Conservation (phyloP, 164 flowering plant genomes). For the Santalum album region DNA sequence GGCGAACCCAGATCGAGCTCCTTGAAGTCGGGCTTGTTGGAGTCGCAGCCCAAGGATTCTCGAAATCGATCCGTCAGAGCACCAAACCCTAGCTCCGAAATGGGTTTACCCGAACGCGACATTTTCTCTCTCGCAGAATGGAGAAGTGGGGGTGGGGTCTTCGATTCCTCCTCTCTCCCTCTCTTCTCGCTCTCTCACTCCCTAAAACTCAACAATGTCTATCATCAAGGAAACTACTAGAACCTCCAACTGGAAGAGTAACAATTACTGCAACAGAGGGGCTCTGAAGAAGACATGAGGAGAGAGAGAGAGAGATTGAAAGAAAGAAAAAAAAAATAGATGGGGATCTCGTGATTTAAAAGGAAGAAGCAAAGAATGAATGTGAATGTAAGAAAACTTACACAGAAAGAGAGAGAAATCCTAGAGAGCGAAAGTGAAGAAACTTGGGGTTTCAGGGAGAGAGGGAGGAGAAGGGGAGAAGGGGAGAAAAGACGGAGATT, state of each 20-base stretch:
- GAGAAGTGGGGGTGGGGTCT: neutral
- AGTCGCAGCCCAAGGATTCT: conserved; percentile 23
- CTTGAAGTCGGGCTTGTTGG: conserved; percentile 62
- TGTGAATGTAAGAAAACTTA: conserved; percentile 23
- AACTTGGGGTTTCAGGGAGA: neutral
- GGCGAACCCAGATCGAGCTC: conserved; percentile 86
- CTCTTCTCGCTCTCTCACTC: conserved; percentile 5
- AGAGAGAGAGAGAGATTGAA: neutral
- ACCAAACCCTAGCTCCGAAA: conserved; percentile 19
- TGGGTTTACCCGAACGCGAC: conserved; percentile 38
- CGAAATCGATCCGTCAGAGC: conserved; percentile 41
- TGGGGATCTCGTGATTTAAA: conserved; percentile 76
- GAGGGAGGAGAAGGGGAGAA: conserved; percentile 3
- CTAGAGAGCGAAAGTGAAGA: conserved; percentile 9
- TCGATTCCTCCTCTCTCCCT: conserved; percentile 1
- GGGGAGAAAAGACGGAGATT: conserved; percentile 5
- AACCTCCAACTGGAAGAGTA: neutral
- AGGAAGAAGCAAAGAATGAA: conserved; percentile 69
- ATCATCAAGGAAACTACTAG: conserved; percentile 1
- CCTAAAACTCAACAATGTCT: conserved; percentile 13
- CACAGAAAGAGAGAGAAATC: conserved; percentile 9
- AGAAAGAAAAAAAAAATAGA: conserved; percentile 19
- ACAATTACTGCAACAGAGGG: neutral
- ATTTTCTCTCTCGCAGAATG: conserved; percentile 20
- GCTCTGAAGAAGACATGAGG: conserved; percentile 19